Evolutionary conservation across 768 basidiomycete species (phyloP), one percentile per base, ranked within the genome.

Genomic region (Phaffia australis): DNA sequence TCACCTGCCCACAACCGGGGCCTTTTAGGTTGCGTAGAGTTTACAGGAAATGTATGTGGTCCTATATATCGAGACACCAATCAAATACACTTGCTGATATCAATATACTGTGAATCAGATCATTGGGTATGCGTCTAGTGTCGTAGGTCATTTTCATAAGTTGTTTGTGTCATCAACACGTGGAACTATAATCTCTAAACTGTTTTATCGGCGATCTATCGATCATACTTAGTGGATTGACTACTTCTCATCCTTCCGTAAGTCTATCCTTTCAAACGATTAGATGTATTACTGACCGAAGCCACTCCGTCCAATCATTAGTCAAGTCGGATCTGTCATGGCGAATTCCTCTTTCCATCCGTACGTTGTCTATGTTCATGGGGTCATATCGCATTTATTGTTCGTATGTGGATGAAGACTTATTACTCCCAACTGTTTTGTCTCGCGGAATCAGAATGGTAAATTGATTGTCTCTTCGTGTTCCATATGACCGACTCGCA

Each of bases 1-100:
- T 92, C 89, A 4, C 92, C 93, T 35, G 88, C 93, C 2, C 81
- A 87, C 71, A 89, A 93, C 78, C 84, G 93, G 71, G 93, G 93
- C 57, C 85, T 88, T 51, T 79, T 95, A 51, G 93, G 91, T 1
- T 92, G 89, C 72, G 90, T 95, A 83, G 92, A 95, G 73, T 95
- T 95, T 74, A 93, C 92, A 2, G 86, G 87, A 69, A 94, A 94
- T 73, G 57, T 61, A 42, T 30, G 35, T 60, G 1, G 50, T 21
- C 14, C 50, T 35, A 3, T 59, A 18, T 2, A 7, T 23, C 7
- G 16, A 29, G 19, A 25, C 19, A 15, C 19, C 51, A 19, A 15
- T n/a, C 61, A 19, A 48, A 5, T 48, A 7, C 42, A 65, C 19
- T 7, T 27, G 48, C 65, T 47, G 48, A 42, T 48, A 54, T 42